phyloP scores from a whole-genome alignment of 306 rosid species.

The Cucumis cinereus region DNA sequence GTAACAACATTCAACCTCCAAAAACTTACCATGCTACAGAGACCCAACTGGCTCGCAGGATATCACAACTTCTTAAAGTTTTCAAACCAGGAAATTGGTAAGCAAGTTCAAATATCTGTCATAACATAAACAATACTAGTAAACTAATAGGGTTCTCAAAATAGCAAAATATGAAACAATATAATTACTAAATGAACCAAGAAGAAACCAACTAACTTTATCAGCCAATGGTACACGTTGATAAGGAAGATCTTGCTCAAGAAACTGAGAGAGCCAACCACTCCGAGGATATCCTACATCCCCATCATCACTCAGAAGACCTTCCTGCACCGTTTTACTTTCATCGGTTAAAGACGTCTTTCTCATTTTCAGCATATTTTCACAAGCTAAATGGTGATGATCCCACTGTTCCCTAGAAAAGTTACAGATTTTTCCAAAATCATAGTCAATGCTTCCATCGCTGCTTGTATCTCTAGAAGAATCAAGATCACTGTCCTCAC shows the following conservation, averaged over 20 bases:
- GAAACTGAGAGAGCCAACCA: slow-evolving; percentile 54
- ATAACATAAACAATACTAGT: slow-evolving; percentile 14
- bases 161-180: slow-evolving; percentile 3
- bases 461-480: slow-evolving; percentile 64
- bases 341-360: slow-evolving; percentile 32
- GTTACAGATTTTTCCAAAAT: slow-evolving; percentile 31
- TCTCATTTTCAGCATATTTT: slow-evolving; percentile 21
- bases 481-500: slow-evolving; percentile 56
- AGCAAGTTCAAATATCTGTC: slow-evolving; percentile 75
- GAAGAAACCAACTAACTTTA: slow-evolving; percentile 48
- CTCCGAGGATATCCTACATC: slow-evolving; percentile 43
- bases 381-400: slow-evolving; percentile 21
- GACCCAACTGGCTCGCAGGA: slow-evolving; percentile 72
- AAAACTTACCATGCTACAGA: slow-evolving; percentile 75
- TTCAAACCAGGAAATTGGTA: slow-evolving; percentile 43
- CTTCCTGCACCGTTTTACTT: slow-evolving; percentile 25
- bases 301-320: slow-evolving; percentile 58
- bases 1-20: neutral
- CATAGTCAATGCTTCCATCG: slow-evolving; percentile 69
- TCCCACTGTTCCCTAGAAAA: slow-evolving; percentile 16
- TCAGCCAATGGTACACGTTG: slow-evolving; percentile 73
- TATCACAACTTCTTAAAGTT: slow-evolving; percentile 76
- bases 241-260: slow-evolving; percentile 66
- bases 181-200: neutral
- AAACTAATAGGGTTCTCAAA: slow-evolving; percentile 7